These are phyloP conservation scores for Elasticomyces elasticus DNA, from an alignment of 495 filamentous ascomycete species.

Conservation along the genomic window DNA sequence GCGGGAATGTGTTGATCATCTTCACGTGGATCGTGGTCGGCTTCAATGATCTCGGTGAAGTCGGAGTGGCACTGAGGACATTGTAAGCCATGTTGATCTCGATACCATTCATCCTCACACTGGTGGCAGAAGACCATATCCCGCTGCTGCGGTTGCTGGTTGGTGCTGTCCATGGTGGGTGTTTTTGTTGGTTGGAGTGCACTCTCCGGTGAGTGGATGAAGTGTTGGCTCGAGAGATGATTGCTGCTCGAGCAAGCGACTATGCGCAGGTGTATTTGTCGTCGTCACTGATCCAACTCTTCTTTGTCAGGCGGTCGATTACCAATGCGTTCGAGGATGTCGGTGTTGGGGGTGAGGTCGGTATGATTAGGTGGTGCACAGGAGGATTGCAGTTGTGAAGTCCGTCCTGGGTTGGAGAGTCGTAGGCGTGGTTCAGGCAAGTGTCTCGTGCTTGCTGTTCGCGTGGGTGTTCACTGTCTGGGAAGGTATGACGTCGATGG, in stretches of 20 bases:
- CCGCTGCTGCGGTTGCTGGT: slow-evolving; percentile 24
- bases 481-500: not conserved
- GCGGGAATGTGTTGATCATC: slow-evolving; percentile 7
- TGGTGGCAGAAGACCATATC: slow-evolving; percentile 75
- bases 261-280: not conserved
- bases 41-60: slow-evolving; percentile 61
- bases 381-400: not conserved
- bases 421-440: no score
- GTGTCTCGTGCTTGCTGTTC: no score
- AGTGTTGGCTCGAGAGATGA: not conserved
- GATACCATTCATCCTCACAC: slow-evolving; percentile 71
- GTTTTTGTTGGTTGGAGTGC: not conserved
- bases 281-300: not conserved
- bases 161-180: not conserved
- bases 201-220: not conserved
- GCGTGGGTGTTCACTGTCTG: not conserved
- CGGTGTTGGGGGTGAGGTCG: no score
- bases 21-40: slow-evolving; percentile 33
- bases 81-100: slow-evolving; percentile 51
- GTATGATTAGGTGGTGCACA: not conserved
- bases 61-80: slow-evolving; percentile 76
- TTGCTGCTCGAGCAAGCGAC: not conserved
- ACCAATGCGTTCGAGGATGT: not conserved
- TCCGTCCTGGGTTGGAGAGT: not conserved
- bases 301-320: not conserved